Base-by-base conservation (phyloP, 2,329 filamentous ascomycete species). In the Fusarium mundagurra region DNA sequence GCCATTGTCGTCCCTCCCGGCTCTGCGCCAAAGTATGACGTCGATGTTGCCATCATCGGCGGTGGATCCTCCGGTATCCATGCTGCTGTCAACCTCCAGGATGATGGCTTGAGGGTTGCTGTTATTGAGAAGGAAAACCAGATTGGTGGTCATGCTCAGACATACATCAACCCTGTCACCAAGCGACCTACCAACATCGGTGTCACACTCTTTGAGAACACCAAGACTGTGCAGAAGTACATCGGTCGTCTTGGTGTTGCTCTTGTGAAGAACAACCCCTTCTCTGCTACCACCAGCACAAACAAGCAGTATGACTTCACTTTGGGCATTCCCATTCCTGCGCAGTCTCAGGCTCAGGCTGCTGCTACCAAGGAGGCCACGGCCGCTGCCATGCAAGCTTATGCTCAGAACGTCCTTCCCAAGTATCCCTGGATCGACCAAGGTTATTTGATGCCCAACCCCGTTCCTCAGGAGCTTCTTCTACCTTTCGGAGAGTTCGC, bases 341-440 rank as follows among this genome's bases (percentile, higher is more conserved):
- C 50, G 2, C 60, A 64, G 59, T 58, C 57, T 4, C 10, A 27
- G 6, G 20, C 29, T 11, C 44, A 44, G 9, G 44, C 62, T 2
- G 69, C 55, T 9, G 55, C 64, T 3, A 50, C 54, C 3, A n/a
- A 64, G 11, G 29, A 74, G 10, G 34, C 70, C 5, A 20, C 61
- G n/a, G 63, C 60, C 1, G n/a, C 20, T 17, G 74, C 75, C 0
- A 43, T 69, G 11, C 44, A 63, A 2, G 48, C 39, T 10, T 77
- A 77, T 34, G 31, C 48, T 5, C 31, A 70, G 27, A 62, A 63
- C 1, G 68, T 76, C 20, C 58, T 77, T 0, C 20, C 68, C 8
- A 76, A 66, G 31, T 77, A 77, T 18, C 55, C 71, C 1, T 77
- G 75, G 73, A n/a, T 77, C 10, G 75, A 77, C 27, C 53, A 75